Conservation (phyloP, 305 asterid genomes). For the Solanum hybrid region DNA sequence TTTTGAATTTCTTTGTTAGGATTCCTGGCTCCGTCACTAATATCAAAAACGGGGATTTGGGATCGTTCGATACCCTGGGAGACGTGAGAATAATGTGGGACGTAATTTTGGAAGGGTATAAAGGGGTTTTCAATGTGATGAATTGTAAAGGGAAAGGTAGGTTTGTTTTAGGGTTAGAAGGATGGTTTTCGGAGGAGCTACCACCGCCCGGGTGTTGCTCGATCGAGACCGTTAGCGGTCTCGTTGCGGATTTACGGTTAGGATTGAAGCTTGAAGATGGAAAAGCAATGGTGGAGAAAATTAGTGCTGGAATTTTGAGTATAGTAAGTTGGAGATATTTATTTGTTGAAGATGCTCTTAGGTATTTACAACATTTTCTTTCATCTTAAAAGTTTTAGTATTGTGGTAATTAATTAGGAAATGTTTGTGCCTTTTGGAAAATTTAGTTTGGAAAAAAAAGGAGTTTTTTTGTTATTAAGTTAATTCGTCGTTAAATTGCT, state of each 20-base stretch:
- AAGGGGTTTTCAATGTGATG: conserved; percentile 57
- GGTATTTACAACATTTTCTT: conserved; percentile 78
- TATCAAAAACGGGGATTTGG: background rate
- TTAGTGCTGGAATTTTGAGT: conserved; percentile 66
- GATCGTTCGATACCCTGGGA: conserved; percentile 22
- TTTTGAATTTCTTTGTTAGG: background rate
- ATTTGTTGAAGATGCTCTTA: conserved; percentile 56
- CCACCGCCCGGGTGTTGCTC: conserved; percentile 61
- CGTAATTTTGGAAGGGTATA: conserved; percentile 50
- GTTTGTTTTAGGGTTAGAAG: conserved; percentile 64
- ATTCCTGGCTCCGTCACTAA: background rate
- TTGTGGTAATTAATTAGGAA: background rate
- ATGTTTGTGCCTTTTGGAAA: background rate
- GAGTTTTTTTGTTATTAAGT: too few relatives aligned
- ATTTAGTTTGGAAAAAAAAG: background rate
- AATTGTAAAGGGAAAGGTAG: conserved; percentile 67
- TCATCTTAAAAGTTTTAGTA: background rate
- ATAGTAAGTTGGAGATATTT: conserved; percentile 75
- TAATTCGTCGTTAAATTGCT: too few relatives aligned
- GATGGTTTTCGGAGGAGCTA: conserved; percentile 79
- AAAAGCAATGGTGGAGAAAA: conserved; percentile 47
- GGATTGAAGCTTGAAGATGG: conserved; percentile 40
- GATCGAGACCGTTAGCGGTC: conserved; percentile 40
- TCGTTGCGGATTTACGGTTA: conserved; percentile 69
- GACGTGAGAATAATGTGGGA: conserved; percentile 52